These are phyloP conservation scores for Achlya hypogyna DNA, from an alignment of 352 stramenopile species.

Conservation along the genomic window DNA sequence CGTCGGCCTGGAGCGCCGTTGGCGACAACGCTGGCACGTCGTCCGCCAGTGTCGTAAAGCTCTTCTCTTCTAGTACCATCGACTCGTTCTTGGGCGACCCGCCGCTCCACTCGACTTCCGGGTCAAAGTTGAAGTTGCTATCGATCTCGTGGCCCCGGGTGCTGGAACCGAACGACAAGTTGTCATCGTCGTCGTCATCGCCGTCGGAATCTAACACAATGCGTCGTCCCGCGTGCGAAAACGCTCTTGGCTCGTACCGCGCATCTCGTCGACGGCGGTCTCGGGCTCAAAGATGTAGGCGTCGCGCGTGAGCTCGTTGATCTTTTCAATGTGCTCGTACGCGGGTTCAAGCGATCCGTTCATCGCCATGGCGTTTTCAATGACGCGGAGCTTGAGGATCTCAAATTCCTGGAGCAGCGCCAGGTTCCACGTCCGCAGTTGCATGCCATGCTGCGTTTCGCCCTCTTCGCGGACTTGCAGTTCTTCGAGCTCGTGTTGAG, in stretches of 20 bases:
- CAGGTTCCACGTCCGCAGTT: slow-evolving; percentile 10
- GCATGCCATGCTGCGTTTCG: slow-evolving; percentile 9
- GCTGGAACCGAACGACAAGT: neutral
- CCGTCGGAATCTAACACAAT: no score
- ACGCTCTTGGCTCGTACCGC: neutral
- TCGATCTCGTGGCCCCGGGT: neutral
- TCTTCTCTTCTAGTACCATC: neutral
- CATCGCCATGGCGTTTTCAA: neutral
- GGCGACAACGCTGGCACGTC: neutral
- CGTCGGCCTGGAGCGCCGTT: neutral
- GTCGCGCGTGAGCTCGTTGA: neutral
- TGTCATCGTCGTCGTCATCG: neutral
- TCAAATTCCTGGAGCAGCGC: slow-evolving; percentile 15
- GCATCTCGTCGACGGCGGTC: neutral
- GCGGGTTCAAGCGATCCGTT: neutral
- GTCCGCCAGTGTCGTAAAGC: neutral
- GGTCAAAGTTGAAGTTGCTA: slow-evolving; percentile 16
- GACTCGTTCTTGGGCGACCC: neutral
- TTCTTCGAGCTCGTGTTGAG: slow-evolving; percentile 3
- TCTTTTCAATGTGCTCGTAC: neutral
- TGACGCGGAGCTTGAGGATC: slow-evolving; percentile 7
- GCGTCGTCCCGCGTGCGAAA: no score
- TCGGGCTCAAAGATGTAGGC: slow-evolving; percentile 2
- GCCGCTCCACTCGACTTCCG: neutral
- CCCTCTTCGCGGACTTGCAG: slow-evolving; percentile 10